Evolutionary conservation across 306 rosid species (phyloP).

Genomic region (Cicer cuneatum): DNA sequence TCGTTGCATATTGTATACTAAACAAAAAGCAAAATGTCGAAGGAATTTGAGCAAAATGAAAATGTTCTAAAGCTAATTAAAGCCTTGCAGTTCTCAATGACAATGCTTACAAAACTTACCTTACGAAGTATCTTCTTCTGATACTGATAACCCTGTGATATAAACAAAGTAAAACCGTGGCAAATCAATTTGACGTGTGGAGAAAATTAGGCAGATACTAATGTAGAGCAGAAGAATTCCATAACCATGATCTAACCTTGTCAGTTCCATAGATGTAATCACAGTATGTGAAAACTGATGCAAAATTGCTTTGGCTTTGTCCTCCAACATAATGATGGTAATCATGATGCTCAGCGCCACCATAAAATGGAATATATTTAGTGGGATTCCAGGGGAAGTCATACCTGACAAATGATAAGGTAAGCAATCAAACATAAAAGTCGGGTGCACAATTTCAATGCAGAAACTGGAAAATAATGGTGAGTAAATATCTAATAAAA

Average conservation of each 20-base stretch:
- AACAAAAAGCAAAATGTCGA: neutral
- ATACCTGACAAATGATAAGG: slow-evolving; percentile 59
- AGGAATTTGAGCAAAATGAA: slow-evolving; percentile 7
- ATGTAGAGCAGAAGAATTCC: slow-evolving; percentile 36
- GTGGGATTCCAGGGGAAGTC: slow-evolving; percentile 89
- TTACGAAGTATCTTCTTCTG: slow-evolving; percentile 76
- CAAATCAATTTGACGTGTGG: slow-evolving; percentile 43
- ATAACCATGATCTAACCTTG: slow-evolving; percentile 65
- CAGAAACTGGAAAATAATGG: slow-evolving; percentile 33
- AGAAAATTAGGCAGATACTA: slow-evolving; percentile 30
- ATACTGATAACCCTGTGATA: slow-evolving; percentile 80
- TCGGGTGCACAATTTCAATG: slow-evolving; percentile 36
- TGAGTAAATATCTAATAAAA: slow-evolving; percentile 15
- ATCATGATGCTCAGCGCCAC: slow-evolving; percentile 94
- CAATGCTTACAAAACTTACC: slow-evolving; percentile 56
- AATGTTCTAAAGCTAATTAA: slow-evolving; percentile 20
- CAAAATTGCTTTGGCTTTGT: slow-evolving; percentile 94
- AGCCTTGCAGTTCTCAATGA: slow-evolving; percentile 11
- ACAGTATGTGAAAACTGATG: slow-evolving; percentile 96
- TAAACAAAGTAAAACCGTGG: slow-evolving; percentile 40
- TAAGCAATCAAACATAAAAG: slow-evolving; percentile 22
- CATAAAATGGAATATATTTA: slow-evolving; percentile 88
- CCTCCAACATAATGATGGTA: slow-evolving; percentile 98
- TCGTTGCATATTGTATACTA: slow-evolving; percentile 22
- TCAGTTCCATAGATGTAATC: slow-evolving; percentile 96